A percentile compares a stretch with the other conserved stretches of the same genome.
Evolutionary conservation across 1,284 basidiomycete species (phyloP).

Genomic region (Schizophyllum commune): DNA sequence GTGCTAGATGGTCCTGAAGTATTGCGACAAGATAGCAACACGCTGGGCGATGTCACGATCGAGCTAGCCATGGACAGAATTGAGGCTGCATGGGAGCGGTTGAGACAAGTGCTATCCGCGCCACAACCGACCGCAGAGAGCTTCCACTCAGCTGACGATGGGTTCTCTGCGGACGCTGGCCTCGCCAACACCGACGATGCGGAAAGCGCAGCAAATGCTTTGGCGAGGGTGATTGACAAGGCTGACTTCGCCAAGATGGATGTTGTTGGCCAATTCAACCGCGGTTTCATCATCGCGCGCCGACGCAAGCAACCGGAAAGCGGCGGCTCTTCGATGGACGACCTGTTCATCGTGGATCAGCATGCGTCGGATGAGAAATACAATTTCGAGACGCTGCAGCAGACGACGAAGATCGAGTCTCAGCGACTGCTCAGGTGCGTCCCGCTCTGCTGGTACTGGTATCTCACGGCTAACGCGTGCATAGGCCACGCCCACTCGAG

Average conservation of each 20-base stretch:
- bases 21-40: background rate
- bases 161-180: slow-evolving; percentile 38
- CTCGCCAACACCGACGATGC: slow-evolving; percentile 48
- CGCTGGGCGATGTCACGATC: background rate
- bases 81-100: background rate
- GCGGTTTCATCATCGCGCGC: slow-evolving; percentile 89
- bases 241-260: slow-evolving; percentile 82
- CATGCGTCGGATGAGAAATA: slow-evolving; percentile 95
- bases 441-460: background rate
- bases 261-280: slow-evolving; percentile 92
- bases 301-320: slow-evolving; percentile 30
- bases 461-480: background rate
- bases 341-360: slow-evolving; percentile 92
- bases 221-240: slow-evolving; percentile 86
- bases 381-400: slow-evolving; percentile 93
- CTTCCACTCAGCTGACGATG: background rate
- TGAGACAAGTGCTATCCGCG: background rate
- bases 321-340: slow-evolving; percentile 44
- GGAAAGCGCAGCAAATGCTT: slow-evolving; percentile 55
- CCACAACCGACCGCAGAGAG: background rate
- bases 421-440: slow-evolving; percentile 74
- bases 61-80: background rate
- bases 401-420: slow-evolving; percentile 80
- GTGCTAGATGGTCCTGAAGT: background rate
- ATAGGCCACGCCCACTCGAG: slow-evolving; percentile 73